phyloP scores from a whole-genome alignment of 208 protist genomes.

The Tritrichomonas musculus region DNA sequence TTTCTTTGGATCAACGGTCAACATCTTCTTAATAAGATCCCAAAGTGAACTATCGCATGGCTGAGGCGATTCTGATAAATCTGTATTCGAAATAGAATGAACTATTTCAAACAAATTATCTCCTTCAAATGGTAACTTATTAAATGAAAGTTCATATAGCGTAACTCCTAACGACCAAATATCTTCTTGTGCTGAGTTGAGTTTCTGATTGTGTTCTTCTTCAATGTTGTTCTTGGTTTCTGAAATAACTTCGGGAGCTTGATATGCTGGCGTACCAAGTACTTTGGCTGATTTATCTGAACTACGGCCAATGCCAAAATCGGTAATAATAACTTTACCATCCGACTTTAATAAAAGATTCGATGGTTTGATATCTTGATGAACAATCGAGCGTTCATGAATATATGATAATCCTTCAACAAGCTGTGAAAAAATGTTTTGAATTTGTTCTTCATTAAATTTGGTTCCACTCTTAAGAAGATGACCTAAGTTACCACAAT shows the following conservation, averaged over 20 bases:
- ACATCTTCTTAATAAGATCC: not conserved
- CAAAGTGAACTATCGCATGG: not conserved
- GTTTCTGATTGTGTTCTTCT: not conserved
- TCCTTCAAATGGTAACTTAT: not conserved
- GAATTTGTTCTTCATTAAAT: not conserved
- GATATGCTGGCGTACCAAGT: not conserved
- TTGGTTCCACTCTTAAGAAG: not conserved
- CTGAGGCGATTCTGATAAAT: not conserved
- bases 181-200: not conserved
- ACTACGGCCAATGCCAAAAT: not conserved
- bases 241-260: not conserved
- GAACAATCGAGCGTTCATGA: not conserved
- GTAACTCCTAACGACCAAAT: not conserved
- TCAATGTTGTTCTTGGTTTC: not conserved
- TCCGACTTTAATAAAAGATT: not conserved
- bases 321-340: not conserved
- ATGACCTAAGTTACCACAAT: not conserved
- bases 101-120: not conserved
- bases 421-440: not conserved
- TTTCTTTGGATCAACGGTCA: too few relatives aligned
- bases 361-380: constrained; percentile 16
- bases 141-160: not conserved
- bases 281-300: not conserved
- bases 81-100: not conserved
- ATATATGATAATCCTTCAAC: not conserved